Evolutionary conservation across 2,329 filamentous ascomycete species (phyloP).

Genomic region (Stemphylium vesicarium): DNA sequence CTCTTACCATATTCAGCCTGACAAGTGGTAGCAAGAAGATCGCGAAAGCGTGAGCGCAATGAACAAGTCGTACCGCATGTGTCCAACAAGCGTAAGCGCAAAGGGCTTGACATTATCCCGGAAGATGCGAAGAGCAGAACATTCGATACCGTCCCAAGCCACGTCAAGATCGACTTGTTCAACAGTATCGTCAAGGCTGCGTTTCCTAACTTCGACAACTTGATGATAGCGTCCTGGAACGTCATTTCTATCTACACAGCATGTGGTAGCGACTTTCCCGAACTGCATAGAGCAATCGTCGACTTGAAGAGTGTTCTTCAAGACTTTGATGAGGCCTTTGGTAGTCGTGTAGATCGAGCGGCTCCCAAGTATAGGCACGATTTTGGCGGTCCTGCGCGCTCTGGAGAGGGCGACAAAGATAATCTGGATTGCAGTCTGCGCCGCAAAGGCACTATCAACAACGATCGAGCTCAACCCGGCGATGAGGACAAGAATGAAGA

Average conservation of each 20-base stretch:
- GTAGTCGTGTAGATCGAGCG: background rate
- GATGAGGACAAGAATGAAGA: background rate
- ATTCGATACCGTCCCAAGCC: constrained; percentile 29
- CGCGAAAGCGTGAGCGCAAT: constrained; percentile 15
- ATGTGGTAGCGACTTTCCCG: constrained; percentile 34
- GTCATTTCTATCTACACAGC: constrained; percentile 37
- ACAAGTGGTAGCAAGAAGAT: constrained; percentile 3
- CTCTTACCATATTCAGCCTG: background rate
- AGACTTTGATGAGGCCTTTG: constrained; percentile 31
- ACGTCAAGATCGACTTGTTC: constrained; percentile 38
- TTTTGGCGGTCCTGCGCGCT: background rate
- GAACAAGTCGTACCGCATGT: constrained; percentile 27
- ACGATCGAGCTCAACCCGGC: too few species aligned
- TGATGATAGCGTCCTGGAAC: constrained; percentile 43
- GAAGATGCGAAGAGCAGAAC: constrained; percentile 28
- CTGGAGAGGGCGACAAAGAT: background rate
- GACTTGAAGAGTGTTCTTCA: constrained; percentile 35
- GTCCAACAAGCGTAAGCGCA: constrained; percentile 34
- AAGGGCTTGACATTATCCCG: constrained; percentile 31
- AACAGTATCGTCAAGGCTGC: constrained; percentile 32
- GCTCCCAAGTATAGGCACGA: constrained; percentile 6
- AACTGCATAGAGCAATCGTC: constrained; percentile 32
- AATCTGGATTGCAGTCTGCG: background rate
- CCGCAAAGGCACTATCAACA: too few species aligned
- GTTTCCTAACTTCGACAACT: constrained; percentile 39